Conservation (phyloP, 192 early-diverging fungal species). For the Gonapodya prolifera region DNA sequence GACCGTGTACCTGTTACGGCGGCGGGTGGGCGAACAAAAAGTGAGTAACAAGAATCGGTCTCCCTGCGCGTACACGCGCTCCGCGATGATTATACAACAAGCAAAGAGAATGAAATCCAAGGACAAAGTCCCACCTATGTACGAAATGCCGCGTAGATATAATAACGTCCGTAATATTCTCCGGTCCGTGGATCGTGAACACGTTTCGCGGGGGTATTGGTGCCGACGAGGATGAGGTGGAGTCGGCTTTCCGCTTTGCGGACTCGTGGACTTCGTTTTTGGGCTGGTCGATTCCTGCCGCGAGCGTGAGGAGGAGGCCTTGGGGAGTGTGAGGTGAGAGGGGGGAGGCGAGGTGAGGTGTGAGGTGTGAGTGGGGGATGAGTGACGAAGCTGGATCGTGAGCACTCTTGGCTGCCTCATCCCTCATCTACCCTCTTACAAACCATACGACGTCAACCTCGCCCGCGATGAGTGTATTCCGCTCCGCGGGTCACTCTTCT, state of each 20-base stretch:
- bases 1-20: background rate
- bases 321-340: background rate
- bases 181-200: constrained; percentile 56
- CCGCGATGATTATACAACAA: no score
- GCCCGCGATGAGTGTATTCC: no score
- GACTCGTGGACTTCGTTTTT: background rate
- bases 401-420: no score
- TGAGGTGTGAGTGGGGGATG: no score
- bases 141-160: constrained; percentile 70
- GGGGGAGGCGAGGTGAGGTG: no score
- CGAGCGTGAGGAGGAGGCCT: constrained; percentile 84
- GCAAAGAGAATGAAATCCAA: background rate
- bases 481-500: no score
- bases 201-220: constrained; percentile 8
- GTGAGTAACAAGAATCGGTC: background rate
- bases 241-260: background rate
- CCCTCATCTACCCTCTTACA: no score
- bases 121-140: constrained; percentile 26
- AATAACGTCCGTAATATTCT: constrained; percentile 68
- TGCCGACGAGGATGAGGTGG: no score
- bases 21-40: no score
- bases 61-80: no score
- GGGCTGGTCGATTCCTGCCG: constrained; percentile 35
- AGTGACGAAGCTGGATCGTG: no score
- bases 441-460: no score